Percentiles rank a stretch among this genome's conserved stretches.
These are phyloP conservation scores for Hypericum androsaemum DNA, from an alignment of 345 rosid genomes.

Conservation along the genomic window DNA sequence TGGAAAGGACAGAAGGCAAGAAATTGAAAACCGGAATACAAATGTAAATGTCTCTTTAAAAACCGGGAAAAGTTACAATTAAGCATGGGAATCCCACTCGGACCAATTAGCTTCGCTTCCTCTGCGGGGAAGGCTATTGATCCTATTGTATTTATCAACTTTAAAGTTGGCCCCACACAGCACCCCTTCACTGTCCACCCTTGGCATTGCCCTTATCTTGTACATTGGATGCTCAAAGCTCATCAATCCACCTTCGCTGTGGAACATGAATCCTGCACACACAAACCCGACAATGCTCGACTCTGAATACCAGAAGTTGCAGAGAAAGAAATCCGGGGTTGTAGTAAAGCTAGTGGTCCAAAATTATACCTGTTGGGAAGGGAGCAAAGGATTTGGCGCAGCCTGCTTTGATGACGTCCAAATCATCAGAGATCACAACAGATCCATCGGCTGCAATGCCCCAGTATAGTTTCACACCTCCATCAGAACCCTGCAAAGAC, in stretches of 20 bases:
- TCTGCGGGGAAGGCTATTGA: constrained; percentile 35
- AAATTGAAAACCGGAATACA: too few relatives aligned
- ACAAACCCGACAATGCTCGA: neutral
- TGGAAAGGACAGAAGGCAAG: too few relatives aligned
- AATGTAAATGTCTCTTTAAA: too few relatives aligned
- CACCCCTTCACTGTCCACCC: constrained; percentile 28
- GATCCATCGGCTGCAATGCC: constrained; percentile 44
- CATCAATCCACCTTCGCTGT: constrained; percentile 30
- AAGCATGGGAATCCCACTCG: constrained; percentile 6
- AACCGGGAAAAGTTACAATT: neutral
- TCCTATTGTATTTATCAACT: constrained; percentile 30
- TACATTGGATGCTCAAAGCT: constrained; percentile 46
- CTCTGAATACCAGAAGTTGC: too few relatives aligned
- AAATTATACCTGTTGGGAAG: constrained; percentile 35
- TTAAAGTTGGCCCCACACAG: constrained; percentile 35
- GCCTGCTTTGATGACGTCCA: constrained; percentile 32
- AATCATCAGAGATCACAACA: constrained; percentile 38
- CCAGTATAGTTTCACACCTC: constrained; percentile 36
- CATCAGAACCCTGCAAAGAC: constrained; percentile 27
- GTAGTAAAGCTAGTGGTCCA: neutral
- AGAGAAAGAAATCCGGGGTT: neutral
- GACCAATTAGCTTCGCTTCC: constrained; percentile 46
- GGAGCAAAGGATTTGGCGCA: constrained; percentile 57
- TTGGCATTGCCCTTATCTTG: constrained; percentile 32
- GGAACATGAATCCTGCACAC: constrained; percentile 21